Percentiles rank a stretch among this genome's conserved stretches.
These are phyloP conservation scores for Kodamaea neixiangensis DNA, from an alignment of 805 yeast species.

Conservation along the genomic window DNA sequence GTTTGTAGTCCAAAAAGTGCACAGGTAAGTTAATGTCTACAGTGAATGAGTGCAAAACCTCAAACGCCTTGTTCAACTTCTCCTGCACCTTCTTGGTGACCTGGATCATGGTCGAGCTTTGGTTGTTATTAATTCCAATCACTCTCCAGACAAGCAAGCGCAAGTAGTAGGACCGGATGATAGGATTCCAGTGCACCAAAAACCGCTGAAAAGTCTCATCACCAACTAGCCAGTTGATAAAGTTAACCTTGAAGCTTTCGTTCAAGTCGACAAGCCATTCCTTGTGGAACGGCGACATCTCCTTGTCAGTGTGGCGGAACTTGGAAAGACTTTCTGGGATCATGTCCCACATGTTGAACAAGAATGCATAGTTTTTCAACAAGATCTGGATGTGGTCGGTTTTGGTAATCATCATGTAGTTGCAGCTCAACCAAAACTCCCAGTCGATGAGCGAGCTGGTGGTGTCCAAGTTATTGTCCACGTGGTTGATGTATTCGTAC, in stretches of 20 bases:
- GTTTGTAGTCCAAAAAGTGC: constrained; percentile 25
- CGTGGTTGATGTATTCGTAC: constrained; percentile 40
- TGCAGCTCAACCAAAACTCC: constrained; percentile 73
- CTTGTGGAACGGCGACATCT: constrained; percentile 2
- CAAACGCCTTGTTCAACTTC: constrained; percentile 31
- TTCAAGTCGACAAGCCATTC: constrained; percentile 43
- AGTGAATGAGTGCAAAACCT: constrained; percentile 28
- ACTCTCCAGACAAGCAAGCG: constrained; percentile 71
- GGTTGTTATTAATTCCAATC: constrained; percentile 42
- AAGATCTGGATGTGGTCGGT: constrained; percentile 65
- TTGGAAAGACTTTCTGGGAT: constrained; percentile 46
- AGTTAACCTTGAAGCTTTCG: constrained; percentile 48
- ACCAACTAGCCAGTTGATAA: constrained; percentile 57
- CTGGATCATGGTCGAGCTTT: constrained; percentile 33
- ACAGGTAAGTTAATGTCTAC: constrained; percentile 10
- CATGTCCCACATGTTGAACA: constrained; percentile 75
- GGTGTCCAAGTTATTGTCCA: constrained; percentile 22
- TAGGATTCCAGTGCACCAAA: constrained; percentile 79
- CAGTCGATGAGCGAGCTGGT: constrained; percentile 51
- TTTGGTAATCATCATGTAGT: constrained; percentile 53
- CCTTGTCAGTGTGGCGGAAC: constrained; percentile 1
- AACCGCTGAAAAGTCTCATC: constrained; percentile 52
- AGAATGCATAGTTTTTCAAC: constrained; percentile 60
- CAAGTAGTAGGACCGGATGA: constrained; percentile 68
- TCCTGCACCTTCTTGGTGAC: constrained; percentile 31